Percentiles rank a stretch among this genome's conserved stretches.
Conservation (phyloP, 768 basidiomycete species). For the Plicaturopsis crispa region DNA sequence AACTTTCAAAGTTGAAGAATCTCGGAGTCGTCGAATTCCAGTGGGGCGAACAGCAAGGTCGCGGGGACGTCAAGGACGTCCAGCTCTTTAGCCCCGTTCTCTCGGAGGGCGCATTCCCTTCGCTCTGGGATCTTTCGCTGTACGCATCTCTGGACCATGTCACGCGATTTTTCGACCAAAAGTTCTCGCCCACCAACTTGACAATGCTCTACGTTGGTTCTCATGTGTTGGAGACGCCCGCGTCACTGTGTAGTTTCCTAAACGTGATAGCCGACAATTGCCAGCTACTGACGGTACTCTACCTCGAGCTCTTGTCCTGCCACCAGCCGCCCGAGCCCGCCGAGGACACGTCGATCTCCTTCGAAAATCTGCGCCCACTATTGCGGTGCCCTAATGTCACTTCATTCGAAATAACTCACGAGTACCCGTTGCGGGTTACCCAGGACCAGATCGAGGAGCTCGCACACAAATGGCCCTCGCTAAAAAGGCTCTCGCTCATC, state of each 20-base stretch:
- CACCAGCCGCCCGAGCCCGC: constrained; percentile 6
- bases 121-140: constrained; percentile 43
- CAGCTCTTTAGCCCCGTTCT: constrained; percentile 34
- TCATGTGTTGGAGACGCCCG: constrained; percentile 33
- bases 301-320: constrained; percentile 24
- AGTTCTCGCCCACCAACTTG: constrained; percentile 41
- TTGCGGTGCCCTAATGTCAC: constrained; percentile 21
- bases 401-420: constrained; percentile 29
- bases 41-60: constrained; percentile 39
- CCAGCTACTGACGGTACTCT: constrained; percentile 36
- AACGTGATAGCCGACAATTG: constrained; percentile 38
- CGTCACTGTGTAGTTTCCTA: constrained; percentile 34
- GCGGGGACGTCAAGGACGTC: constrained; percentile 37
- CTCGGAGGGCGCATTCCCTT: constrained; percentile 42
- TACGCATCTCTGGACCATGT: constrained; percentile 38
- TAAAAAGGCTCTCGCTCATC: constrained; percentile 38
- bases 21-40: constrained; percentile 47
- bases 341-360: constrained; percentile 21
- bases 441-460: constrained; percentile 37
- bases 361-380: constrained; percentile 27
- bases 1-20: constrained; percentile 33
- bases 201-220: constrained; percentile 47
- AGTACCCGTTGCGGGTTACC: constrained; percentile 28
- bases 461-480: constrained; percentile 35
- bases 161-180: constrained; percentile 32